Conservation (phyloP, 192 early-diverging fungal species). For the Entomortierella lignicola region DNA sequence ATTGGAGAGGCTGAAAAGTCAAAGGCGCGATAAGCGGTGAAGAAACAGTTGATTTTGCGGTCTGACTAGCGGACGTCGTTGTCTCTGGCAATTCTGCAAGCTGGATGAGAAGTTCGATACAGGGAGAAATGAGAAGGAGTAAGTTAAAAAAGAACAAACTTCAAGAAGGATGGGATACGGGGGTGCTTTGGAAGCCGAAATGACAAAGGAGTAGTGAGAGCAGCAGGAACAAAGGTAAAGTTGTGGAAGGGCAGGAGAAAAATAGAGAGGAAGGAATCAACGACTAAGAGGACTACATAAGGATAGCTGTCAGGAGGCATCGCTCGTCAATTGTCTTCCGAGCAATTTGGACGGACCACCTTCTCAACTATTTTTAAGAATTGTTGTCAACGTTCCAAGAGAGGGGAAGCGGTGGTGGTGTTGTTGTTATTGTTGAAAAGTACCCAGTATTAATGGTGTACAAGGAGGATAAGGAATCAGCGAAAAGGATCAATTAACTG, state of each 20-base stretch:
- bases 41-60: background rate
- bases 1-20: background rate
- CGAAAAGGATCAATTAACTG: too few species aligned
- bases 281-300: background rate
- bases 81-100: background rate
- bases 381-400: too few species aligned
- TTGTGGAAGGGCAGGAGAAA: background rate
- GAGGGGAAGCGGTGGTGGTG: too few species aligned
- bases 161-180: background rate
- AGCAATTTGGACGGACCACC: too few species aligned
- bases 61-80: background rate
- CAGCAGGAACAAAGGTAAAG: constrained; percentile 1
- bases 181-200: background rate
- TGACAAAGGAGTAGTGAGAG: constrained; percentile 1
- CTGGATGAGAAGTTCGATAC: constrained; percentile 15
- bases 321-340: background rate
- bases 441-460: background rate
- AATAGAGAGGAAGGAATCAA: background rate
- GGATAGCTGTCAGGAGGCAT: background rate
- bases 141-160: constrained; percentile 2
- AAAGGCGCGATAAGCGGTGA: background rate
- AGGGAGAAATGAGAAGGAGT: background rate
- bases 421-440: too few species aligned
- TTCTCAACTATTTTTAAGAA: background rate
- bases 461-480: background rate